Evolutionary conservation across 257 asterid genomes (phyloP).

Genomic region (Solanum peruvianum): DNA sequence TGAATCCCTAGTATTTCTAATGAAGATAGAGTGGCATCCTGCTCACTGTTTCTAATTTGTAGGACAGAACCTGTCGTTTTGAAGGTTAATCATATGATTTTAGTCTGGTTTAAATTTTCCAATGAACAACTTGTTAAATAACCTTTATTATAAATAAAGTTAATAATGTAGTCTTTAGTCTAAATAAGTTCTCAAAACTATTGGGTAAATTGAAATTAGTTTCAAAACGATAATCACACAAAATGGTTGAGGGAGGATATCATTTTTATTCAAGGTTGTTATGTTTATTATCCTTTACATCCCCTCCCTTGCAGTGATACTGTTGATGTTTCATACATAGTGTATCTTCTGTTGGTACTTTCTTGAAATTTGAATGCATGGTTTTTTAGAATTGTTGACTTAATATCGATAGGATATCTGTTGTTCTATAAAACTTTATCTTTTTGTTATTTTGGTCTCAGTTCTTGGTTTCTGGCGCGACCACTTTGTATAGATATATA

Average conservation of each 20-base stretch:
- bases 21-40: neutral
- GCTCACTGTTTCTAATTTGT: neutral
- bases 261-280: neutral
- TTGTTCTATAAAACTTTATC: neutral
- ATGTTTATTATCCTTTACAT: neutral
- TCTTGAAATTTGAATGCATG: neutral
- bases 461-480: neutral
- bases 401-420: neutral
- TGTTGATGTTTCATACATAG: neutral
- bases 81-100: neutral
- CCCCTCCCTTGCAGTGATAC: neutral
- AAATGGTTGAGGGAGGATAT: neutral
- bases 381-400: neutral
- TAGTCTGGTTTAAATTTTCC: neutral
- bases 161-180: neutral
- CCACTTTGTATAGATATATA: neutral
- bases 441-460: neutral
- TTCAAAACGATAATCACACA: neutral
- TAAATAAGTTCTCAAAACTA: neutral
- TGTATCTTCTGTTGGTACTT: neutral
- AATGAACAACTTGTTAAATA: neutral
- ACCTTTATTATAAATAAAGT: neutral
- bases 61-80: neutral
- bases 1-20: neutral
- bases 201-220: neutral